phyloP scores from a whole-genome alignment of 495 filamentous ascomycete genomes.

The Aspergillus diversus region DNA sequence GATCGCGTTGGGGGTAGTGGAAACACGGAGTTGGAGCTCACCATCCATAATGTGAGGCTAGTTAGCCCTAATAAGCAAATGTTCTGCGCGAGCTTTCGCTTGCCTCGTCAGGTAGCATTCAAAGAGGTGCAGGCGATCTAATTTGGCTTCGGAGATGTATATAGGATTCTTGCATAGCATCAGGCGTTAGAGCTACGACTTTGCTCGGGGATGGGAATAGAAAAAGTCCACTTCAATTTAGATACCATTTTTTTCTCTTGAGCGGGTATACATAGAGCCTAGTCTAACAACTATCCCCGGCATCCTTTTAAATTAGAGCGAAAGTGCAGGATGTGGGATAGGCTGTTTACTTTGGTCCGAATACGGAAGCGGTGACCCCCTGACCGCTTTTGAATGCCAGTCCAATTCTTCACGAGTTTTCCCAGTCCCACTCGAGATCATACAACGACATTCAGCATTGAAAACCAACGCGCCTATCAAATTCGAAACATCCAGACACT shows the following conservation, averaged over 20 bases:
- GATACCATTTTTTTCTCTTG: slow-evolving; percentile 16
- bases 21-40: slow-evolving; percentile 56
- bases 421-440: slow-evolving; percentile 21
- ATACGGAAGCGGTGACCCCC: slow-evolving; percentile 15
- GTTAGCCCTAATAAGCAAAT: slow-evolving; percentile 94
- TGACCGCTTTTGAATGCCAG: slow-evolving; percentile 22
- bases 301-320: too few species aligned
- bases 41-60: slow-evolving; percentile 77
- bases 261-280: too few species aligned
- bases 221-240: slow-evolving; percentile 11
- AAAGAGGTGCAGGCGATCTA: slow-evolving; percentile 4
- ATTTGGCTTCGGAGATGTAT: neutral
- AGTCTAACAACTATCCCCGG: too few species aligned
- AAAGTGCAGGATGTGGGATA: neutral
- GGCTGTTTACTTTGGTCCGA: slow-evolving; percentile 1
- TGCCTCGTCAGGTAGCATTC: slow-evolving; percentile 84
- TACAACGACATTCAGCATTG: slow-evolving; percentile 12
- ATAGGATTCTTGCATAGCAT: slow-evolving; percentile 22
- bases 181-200: slow-evolving; percentile 22
- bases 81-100: slow-evolving; percentile 91
- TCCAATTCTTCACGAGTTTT: slow-evolving; percentile 10
- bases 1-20: slow-evolving; percentile 50
- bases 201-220: slow-evolving; percentile 12
- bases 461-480: neutral
- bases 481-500: neutral